Evolutionary conservation across 2,329 filamentous ascomycete species (phyloP), one percentile per base, ranked within the genome.

Genomic region (Aspergillus versicolor): DNA sequence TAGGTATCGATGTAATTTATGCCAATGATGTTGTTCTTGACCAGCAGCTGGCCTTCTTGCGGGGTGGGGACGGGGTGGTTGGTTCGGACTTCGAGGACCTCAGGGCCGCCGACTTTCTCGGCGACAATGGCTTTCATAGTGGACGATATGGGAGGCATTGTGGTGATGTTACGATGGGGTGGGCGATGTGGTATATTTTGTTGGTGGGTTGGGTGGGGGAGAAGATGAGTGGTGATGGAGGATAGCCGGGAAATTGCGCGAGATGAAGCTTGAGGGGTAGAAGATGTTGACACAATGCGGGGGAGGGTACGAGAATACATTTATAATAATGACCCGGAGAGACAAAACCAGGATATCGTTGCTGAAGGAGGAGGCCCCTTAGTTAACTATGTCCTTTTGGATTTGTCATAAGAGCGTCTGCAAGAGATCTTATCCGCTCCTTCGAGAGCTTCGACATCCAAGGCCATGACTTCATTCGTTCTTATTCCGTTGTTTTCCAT

Each of bases 1-100:
- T 96, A 96, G 40, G 84, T 96, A 75, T 96, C 92, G 68, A 96
- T 95, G 77, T 84, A 96, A 77, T 96, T 96, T 60, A 96, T 79
- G 58, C 92, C 92, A 48, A 88, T 81, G 70, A 84, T 89, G 62
- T 88, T 84, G 74, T 96, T 96, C 75, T 88, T 89, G 57, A 96
- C 84, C 4, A 96, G 83, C 21, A 96, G 75, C 64, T 96, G 82
- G 57, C 86, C 87, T n/a, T 87, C 84, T 37, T 84, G 79, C 2
- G 83, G 84, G 49, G 81, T 77, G 0, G 91, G 90, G 1, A 96
- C 84, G 5, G 88, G 86, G 3, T 91, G 72, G 68, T 91, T 84
- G 17, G 84, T 85, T 67, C 82, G 88, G 74, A 88, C 86, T 67
- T 91, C 78, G 19, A 93, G 77, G 21, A 91, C 88, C 44, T 91